These are phyloP conservation scores for Chaetoceros muelleri DNA, from an alignment of 108 stramenopile genomes.

Conservation along the genomic window DNA sequence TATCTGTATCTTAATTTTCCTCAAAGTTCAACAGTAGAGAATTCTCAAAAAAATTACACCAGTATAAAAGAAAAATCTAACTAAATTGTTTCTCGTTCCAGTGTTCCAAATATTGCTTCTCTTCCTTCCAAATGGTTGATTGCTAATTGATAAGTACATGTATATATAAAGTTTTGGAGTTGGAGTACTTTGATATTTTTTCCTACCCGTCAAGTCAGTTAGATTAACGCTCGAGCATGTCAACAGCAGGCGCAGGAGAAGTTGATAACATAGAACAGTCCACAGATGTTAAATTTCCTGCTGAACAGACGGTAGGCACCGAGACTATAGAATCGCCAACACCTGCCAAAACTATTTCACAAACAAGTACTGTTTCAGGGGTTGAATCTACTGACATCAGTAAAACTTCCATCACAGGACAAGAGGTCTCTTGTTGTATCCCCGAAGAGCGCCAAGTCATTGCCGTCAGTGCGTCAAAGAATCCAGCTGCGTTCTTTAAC, in stretches of 20 bases:
- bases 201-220: neutral
- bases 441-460: conserved; percentile 45
- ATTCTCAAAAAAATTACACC: no score
- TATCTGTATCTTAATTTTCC: no score
- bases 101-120: neutral
- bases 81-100: no score
- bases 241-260: neutral
- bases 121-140: neutral
- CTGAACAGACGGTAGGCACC: neutral
- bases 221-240: no score
- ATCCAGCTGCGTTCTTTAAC: conserved; percentile 75
- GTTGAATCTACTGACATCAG: no score
- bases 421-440: no score
- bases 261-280: neutral
- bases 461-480: conserved; percentile 78
- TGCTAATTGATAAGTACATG: neutral
- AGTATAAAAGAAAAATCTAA: no score
- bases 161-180: neutral
- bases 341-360: neutral
- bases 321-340: neutral
- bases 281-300: neutral
- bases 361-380: neutral
- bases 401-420: no score
- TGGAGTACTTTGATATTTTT: neutral
- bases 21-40: no score